phyloP scores from a whole-genome alignment of 2,329 filamentous ascomycete species.

The Simplicillium aogashimaense region DNA sequence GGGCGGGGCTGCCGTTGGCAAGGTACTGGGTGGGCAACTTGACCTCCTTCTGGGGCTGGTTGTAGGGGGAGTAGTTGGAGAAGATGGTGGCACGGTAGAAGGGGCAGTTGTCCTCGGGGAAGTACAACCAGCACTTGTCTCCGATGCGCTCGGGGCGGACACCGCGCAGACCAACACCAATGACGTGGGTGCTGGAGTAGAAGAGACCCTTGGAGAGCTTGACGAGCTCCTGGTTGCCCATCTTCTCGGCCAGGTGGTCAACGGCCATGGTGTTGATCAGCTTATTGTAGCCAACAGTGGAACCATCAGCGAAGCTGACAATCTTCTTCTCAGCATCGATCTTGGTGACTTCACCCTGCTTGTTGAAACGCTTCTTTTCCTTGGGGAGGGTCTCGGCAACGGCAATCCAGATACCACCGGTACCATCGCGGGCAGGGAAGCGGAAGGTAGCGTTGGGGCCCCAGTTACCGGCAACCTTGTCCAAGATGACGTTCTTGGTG shows the following conservation, averaged over 20 bases:
- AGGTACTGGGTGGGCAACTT: constrained; percentile 83
- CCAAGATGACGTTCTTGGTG: constrained; percentile 77
- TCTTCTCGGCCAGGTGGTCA: constrained; percentile 67
- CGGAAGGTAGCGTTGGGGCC: constrained; percentile 90
- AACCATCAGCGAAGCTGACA: constrained; percentile 68
- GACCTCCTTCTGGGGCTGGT: constrained; percentile 74
- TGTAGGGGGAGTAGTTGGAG: constrained; percentile 99
- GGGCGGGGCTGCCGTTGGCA: constrained; percentile 74
- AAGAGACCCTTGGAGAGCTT: constrained; percentile 80
- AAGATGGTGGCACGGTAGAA: constrained; percentile 99
- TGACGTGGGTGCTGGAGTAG: constrained; percentile 95
- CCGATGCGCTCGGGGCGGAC: constrained; percentile 89
- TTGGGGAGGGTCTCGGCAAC: constrained; percentile 78
- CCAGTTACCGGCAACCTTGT: constrained; percentile 88
- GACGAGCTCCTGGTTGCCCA: constrained; percentile 79
- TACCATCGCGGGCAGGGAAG: constrained; percentile 82
- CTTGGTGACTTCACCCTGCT: constrained; percentile 65
- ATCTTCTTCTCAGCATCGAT: constrained; percentile 71
- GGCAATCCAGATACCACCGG: constrained; percentile 91
- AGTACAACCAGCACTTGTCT: constrained; percentile 99
- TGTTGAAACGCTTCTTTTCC: constrained; percentile 74
- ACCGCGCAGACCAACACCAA: constrained; percentile 90
- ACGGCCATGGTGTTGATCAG: constrained; percentile 86
- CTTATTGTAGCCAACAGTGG: constrained; percentile 73
- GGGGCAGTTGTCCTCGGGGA: constrained; percentile 96